Base-by-base conservation (phyloP, 1,284 basidiomycete species). In the Malassezia nana region DNA sequence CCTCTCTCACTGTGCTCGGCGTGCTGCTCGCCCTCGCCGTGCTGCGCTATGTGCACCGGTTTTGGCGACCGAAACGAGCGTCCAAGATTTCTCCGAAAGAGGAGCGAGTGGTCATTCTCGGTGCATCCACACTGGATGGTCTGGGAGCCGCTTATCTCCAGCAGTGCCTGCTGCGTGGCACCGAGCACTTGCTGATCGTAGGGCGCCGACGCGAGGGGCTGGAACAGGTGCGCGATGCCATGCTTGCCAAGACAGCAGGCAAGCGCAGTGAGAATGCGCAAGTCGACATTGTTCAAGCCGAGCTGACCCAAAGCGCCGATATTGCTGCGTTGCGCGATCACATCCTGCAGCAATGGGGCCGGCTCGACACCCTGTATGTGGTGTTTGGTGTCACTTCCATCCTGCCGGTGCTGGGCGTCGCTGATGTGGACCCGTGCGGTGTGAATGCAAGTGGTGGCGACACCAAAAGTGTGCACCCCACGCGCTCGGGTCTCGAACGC, bases 381-480 rank as follows among this genome's bases (percentile, higher is more conserved):
- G 81, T 83, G 49, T 89, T 89, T 6, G 90, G 90, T 5, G 86
- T 90, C 0, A 88, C 87, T 1, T 84, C 88, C 2, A 79, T 89
- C 1, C 81, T 81, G 42, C 86, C 89, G 0, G 75, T 94, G 15
- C 78, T 91, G 66, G 81, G 82, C 13, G 76, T 87, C 4, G 84
- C 86, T 9, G 83, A 83, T 0, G 78, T 83, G 4, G 78, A 81
- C 43, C 75, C 76, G 20, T 64, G 76, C 12, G 72, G 72, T 15
- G 74, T 56, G 2, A 81, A 42, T 76, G 79, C 10, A 75, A 75
- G n/a, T 77, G 79, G 0, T 76, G 80, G 2, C 75, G 80, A n/a
- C 77, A 81, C 9, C 1, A 66, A 66, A 2, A 78, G 78, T 18
- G 10, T 85, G 83, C 2, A 75, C 79, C 10, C 77, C 74, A 43